Evolutionary conservation across 192 early-diverging fungal genomes (phyloP), one percentile per base, ranked within the genome.

Genomic region (Coemansia sp.): DNA sequence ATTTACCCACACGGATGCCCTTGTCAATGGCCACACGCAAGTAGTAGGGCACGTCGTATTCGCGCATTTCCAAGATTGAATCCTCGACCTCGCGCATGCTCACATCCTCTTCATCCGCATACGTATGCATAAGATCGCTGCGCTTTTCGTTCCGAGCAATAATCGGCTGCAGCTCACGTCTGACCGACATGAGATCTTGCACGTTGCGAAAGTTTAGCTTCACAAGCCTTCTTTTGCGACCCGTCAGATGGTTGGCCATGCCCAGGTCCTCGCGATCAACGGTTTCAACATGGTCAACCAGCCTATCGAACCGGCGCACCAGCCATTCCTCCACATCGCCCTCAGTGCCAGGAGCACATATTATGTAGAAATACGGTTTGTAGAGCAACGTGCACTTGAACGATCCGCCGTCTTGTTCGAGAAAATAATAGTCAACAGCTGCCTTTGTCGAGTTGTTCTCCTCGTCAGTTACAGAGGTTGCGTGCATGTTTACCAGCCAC

Each of bases 21-120:
- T 84, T 80, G 66, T 99, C 94, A 36, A 99, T 97, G 13, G 94
- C 91, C 9, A 90, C 91, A 20, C 97, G 83, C 39, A 91, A 79
- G 61, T 95, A 97, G 68, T 97, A 99, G 32, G 89, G 86, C n/a
- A 99, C 82, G 58, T 99, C 97, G 54, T 88, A 92, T 64, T 99
- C 97, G n/a, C 97, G 84, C 46, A 97, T 83, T 57, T 94, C 97
- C 6, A 87, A 55, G 19, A 99, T 83, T 40, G 80, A 72, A 41
- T 94, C 91, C 60, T 68, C 78, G 18, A 77, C 42, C 34, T 80
- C 64, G 32, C 30, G 52, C 42, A 44, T 37, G 9, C 28, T 42
- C 3, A 25, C 32, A 11, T 44, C 52, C 9, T 24, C 46, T 22
- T 42, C 50, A 18, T 84, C 87, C n/a, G 81, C 80, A 57, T 94